Base-by-base conservation (phyloP, 2,329 filamentous ascomycete species). In the Clonostachys rhizophaga region DNA sequence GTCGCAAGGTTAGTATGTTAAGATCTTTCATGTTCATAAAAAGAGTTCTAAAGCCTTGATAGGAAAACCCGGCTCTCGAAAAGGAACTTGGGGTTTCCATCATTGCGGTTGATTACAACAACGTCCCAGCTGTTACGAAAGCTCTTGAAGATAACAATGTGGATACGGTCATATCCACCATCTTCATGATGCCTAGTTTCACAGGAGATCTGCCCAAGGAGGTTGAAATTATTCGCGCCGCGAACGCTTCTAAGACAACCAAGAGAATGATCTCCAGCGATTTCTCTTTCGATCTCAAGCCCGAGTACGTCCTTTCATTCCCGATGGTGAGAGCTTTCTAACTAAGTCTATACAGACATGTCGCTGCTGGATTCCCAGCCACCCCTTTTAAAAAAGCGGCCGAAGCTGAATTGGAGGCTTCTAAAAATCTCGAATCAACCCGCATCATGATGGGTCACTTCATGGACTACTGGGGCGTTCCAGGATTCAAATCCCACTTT, bases 381-480 rank as follows among this genome's bases (percentile, higher is more conserved):
- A 30, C 24, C 8, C 24, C 24, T 10, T 30, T 30, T 10, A 30
- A 30, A 30, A 30, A 30, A 10, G 24, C 24, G 24, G 24, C 24
- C 9, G 24, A 30, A 30, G 24, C 24, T 30, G 35, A 24, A 13
- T 5, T 18, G 10, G 17, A 30, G 14, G 18, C 36, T 14, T n/a
- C 37, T 16, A 45, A 34, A 16, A 39, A 24, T 9, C 46, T 47
- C 34, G 46, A 47, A 13, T 47, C 24, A 20, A 47, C 40, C 11
- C 33, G 14, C 11, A 16, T 40, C 11, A 50, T 62, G 33, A 68
- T 62, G 18, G 72, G 72, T 4, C 70, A 65, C 47, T 74, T 76
- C 52, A 60, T 74, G 52, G 72, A 76, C 50, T 74, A 73, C 53
- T 75, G n/a, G 34, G 69, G 65, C 34, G 58, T 63, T 47, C 69